Evolutionary conservation across 257 asterid genomes (phyloP), one percentile per base, ranked within the genome.

Genomic region (Cruciata laevipes): DNA sequence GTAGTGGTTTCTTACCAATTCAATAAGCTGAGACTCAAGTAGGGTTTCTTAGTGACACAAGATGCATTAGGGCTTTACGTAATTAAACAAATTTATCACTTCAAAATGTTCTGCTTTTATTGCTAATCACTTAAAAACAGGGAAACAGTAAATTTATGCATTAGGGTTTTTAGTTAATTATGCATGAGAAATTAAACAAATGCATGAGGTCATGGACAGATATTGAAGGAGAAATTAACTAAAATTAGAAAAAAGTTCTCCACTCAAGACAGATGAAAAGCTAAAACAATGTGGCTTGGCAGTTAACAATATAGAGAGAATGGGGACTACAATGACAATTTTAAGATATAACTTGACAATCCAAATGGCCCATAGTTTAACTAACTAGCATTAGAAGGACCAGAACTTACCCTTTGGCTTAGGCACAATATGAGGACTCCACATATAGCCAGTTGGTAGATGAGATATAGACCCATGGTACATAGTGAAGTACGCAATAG

Each of bases 391-490:
- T 25, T 53, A 21, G 56, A 52, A 68, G 63, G 66, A 32, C 24
- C 59, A 80, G 12, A 25, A n/a, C 49, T 71, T 77, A 91, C 98
- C 99, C 33, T 82, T 79, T 76, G 99, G 99, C 83, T 94, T 94
- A 63, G 98, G 88, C 65, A 94, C 99, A 61, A 94, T 84, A 67
- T 84, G 86, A 14, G 99, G 95, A 71, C 99, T 94, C 99, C 99
- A 94, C 89, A 90, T 90, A 65, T 94, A 94, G 78, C 95, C 98
- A 20, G 98, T 94, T n/a, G 99, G 99, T 27, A 94, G 85, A 81
- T 94, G 96, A 72, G 97, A 87, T 77, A 94, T 89, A 11, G 99
- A 94, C 35, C 95, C 99, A 64, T 86, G 95, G 75, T 88, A 94
- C 66, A 89, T 85, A 80, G 89, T 94, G 85, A 94, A 87, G 89